Evolutionary conservation across 129 eudicot genomes (phyloP).

Genomic region (Silybum marianum): DNA sequence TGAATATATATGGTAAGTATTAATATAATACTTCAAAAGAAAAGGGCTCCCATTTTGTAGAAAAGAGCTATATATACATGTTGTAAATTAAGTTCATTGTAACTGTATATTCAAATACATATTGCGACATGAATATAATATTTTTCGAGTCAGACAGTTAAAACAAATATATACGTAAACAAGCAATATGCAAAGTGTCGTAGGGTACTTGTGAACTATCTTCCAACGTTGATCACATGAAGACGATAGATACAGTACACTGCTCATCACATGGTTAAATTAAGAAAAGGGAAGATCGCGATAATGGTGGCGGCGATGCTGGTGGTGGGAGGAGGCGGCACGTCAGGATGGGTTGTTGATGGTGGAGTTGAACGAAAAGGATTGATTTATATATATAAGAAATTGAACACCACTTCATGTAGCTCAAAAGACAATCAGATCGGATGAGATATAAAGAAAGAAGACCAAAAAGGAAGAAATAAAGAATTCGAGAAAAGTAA

Average conservation of each 20-base stretch:
- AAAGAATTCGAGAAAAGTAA: constrained; percentile 9
- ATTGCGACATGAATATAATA: neutral
- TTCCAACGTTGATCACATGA: neutral
- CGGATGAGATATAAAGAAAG: constrained; percentile 20
- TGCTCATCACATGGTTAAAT: neutral
- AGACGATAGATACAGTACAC: neutral
- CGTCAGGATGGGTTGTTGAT: neutral
- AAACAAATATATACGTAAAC: neutral
- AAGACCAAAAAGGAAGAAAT: neutral
- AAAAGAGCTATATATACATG: neutral
- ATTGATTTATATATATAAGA: neutral
- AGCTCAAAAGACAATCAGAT: constrained; percentile 23
- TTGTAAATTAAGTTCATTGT: neutral
- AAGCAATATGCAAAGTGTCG: neutral
- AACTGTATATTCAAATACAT: neutral
- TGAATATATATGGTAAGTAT: neutral
- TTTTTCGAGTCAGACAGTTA: neutral
- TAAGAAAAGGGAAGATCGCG: neutral
- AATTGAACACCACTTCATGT: constrained; percentile 13
- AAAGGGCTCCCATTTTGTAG: neutral
- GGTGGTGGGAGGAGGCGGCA: neutral
- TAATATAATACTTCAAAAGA: neutral
- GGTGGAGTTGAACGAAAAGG: neutral
- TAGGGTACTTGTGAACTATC: neutral
- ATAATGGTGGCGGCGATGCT: neutral